A percentile compares a stretch with the other conserved stretches of the same genome.
Evolutionary conservation across 148 eudicot species (phyloP).

Genomic region (Nepenthes mirabilis): DNA sequence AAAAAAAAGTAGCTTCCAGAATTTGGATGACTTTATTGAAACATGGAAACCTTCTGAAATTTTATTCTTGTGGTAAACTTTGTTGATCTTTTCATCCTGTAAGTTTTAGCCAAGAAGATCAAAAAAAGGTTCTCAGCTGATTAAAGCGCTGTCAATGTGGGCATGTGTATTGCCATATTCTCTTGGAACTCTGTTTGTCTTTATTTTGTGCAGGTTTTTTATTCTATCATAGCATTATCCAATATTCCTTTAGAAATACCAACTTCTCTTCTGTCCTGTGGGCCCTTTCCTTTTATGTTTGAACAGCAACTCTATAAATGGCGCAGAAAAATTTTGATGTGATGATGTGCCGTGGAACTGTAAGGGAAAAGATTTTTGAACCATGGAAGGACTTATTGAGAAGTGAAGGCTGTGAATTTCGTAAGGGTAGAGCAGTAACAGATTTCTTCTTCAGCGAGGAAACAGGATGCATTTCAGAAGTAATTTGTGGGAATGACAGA

Average conservation of each 20-base stretch:
- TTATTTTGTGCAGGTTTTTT: background rate
- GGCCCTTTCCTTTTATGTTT: background rate
- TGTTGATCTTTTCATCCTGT: no score
- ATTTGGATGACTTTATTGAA: no score
- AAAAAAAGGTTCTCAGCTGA: no score
- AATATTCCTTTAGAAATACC: background rate
- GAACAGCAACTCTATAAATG: background rate
- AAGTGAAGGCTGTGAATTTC: slow-evolving; percentile 50
- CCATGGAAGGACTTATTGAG: slow-evolving; percentile 59
- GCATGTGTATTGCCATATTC: no score
- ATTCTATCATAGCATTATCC: no score
- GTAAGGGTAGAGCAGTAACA: slow-evolving; percentile 58
- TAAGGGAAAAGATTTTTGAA: slow-evolving; percentile 41
- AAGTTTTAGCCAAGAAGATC: no score
- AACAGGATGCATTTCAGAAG: slow-evolving; percentile 53
- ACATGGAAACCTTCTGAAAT: no score
- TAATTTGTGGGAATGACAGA: slow-evolving; percentile 62
- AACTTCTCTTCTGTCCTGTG: background rate
- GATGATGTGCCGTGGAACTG: slow-evolving; percentile 56
- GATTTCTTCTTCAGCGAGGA: slow-evolving; percentile 45
- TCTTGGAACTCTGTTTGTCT: background rate
- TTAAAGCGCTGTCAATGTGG: no score
- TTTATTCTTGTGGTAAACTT: no score
- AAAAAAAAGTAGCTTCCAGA: no score
- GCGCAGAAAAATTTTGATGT: slow-evolving; percentile 50